phyloP scores from a whole-genome alignment of 75 land plant genomes.

The Cupressus sempervirens region DNA sequence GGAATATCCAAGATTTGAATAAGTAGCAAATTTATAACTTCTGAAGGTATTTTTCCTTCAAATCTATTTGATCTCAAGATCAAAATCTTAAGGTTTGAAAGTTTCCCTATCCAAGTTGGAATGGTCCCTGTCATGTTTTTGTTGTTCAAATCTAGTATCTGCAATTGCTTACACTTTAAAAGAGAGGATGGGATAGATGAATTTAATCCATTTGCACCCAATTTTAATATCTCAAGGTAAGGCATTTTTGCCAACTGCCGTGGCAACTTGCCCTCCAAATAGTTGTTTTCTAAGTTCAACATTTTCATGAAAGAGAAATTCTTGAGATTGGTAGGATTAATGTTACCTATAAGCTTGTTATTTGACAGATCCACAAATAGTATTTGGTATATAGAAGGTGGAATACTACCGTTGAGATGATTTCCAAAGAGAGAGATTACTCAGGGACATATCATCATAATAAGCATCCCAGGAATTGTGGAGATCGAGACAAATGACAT shows the following conservation, averaged over 20 bases:
- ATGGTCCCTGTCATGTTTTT: not conserved
- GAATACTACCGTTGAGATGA: not conserved
- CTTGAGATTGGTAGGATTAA: not conserved
- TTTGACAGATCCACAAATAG: not conserved
- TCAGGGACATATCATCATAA: no score
- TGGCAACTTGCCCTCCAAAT: no score
- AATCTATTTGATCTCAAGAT: conserved; percentile 1
- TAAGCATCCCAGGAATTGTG: no score
- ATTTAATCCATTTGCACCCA: no score
- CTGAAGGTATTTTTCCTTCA: not conserved
- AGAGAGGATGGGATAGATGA: no score
- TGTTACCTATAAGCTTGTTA: no score
- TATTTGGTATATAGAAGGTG: not conserved
- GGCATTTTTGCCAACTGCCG: no score
- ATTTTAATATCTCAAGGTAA: no score
- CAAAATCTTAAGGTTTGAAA: not conserved
- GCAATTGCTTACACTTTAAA: not conserved
- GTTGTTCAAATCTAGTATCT: not conserved
- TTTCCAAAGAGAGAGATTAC: not conserved
- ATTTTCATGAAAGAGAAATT: not conserved
- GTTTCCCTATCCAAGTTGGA: not conserved
- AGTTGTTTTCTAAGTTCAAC: not conserved
- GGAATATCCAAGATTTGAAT: not conserved
- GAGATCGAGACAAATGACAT: no score
- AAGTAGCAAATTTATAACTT: not conserved